Percentiles rank a stretch among this genome's conserved stretches.
These are phyloP conservation scores for Leccinum subgranulosum DNA, from an alignment of 768 basidiomycete species.

Conservation along the genomic window DNA sequence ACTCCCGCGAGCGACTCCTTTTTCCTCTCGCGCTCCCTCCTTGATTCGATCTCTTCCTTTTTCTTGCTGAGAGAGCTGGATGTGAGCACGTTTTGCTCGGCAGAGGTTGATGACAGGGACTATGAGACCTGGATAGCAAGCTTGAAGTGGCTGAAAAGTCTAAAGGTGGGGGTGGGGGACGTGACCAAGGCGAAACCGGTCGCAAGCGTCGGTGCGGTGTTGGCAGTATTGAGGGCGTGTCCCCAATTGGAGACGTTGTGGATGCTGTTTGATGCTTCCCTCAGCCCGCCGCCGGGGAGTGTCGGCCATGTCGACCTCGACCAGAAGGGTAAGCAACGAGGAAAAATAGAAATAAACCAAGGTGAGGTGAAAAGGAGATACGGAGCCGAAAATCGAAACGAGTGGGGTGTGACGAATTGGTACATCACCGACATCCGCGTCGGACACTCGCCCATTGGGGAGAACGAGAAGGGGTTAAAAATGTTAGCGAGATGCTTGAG, in stretches of 20 bases:
- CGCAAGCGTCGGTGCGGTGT: conserved; percentile 18
- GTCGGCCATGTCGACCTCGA: background rate
- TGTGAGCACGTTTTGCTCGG: conserved; percentile 17
- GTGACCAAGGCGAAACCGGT: conserved; percentile 15
- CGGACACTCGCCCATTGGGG: conserved; percentile 23
- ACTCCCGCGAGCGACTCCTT: conserved; percentile 23
- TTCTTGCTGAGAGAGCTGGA: conserved; percentile 16
- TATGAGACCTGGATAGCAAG: conserved; percentile 15
- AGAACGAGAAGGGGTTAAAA: conserved; percentile 3
- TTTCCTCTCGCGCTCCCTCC: conserved; percentile 12
- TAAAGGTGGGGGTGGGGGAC: conserved; percentile 21
- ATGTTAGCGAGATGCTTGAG: conserved; percentile 16
- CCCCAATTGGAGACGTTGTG: conserved; percentile 15
- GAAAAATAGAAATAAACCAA: background rate
- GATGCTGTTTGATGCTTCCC: conserved; percentile 22
- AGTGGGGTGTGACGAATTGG: conserved; percentile 20
- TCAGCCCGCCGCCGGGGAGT: background rate
- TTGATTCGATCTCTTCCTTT: conserved; percentile 16
- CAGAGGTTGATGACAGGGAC: conserved; percentile 17
- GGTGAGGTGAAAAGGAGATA: background rate
- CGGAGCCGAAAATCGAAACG: background rate
- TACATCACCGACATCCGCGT: conserved; percentile 15
- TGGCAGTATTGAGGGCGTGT: conserved; percentile 21
- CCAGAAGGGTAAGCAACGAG: background rate
- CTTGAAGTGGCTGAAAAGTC: conserved; percentile 9